Evolutionary conservation across 352 stramenopile species (phyloP).

Genomic region (Globisporangium cystogenes): DNA sequence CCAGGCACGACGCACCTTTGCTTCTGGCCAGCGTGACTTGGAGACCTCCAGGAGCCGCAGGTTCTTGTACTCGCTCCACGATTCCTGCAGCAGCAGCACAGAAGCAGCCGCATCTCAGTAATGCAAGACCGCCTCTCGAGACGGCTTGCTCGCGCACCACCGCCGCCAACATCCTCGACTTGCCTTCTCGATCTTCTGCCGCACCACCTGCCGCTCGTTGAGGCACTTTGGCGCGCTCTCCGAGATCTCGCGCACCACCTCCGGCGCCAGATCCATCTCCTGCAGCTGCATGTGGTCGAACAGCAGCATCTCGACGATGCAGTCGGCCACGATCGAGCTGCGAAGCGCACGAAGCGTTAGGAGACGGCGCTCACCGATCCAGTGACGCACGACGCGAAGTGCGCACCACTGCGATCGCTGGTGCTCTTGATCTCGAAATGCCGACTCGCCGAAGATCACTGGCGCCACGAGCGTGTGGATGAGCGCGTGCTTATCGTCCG

Average conservation of each 20-base stretch:
- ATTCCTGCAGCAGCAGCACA: slow-evolving; percentile 27
- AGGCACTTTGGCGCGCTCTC: slow-evolving; percentile 48
- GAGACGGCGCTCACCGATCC: not conserved
- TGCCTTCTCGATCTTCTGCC: slow-evolving; percentile 36
- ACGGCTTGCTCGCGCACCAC: too few species aligned
- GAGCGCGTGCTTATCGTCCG: slow-evolving; percentile 33
- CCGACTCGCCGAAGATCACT: slow-evolving; percentile 61
- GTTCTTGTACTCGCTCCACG: slow-evolving; percentile 67
- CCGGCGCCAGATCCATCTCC: slow-evolving; percentile 58
- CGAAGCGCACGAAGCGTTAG: not conserved
- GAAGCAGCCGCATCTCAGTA: not conserved
- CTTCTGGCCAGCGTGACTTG: slow-evolving; percentile 60
- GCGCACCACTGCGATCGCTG: slow-evolving; percentile 46
- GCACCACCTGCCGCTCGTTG: slow-evolving; percentile 43
- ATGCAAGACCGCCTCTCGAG: not conserved
- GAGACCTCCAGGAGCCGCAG: slow-evolving; percentile 58
- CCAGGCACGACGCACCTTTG: slow-evolving; percentile 23
- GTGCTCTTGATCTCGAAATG: slow-evolving; percentile 44
- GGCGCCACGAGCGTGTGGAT: slow-evolving; percentile 38
- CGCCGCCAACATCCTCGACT: not conserved
- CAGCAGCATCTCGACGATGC: slow-evolving; percentile 62
- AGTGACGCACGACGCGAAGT: not conserved
- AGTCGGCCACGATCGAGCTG: slow-evolving; percentile 54
- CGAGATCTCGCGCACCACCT: slow-evolving; percentile 55
- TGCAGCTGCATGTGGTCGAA: slow-evolving; percentile 72